phyloP scores from a whole-genome alignment of 139 green algal genomes.

The Chlorella sp. region DNA sequence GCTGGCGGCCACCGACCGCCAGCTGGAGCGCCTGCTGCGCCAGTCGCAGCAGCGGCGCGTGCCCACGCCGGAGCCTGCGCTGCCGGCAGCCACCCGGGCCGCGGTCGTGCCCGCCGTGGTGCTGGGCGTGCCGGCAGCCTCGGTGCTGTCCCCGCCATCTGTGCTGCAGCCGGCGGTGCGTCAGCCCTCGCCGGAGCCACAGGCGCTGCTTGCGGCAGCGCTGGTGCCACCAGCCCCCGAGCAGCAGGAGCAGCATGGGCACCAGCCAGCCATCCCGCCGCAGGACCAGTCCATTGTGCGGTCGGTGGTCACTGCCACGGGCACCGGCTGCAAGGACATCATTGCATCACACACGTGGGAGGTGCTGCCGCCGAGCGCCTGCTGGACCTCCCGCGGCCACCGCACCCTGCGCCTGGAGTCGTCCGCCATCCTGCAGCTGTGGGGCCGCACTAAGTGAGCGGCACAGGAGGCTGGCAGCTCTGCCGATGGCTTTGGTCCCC shows the following conservation, averaged over 20 bases:
- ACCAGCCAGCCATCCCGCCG: neutral
- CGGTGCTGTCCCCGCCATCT: neutral
- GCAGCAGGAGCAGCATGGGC: neutral
- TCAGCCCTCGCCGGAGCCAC: neutral
- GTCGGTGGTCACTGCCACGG: conserved; percentile 27
- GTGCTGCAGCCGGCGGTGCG: neutral
- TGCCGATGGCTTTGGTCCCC: no score
- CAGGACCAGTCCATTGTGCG: conserved; percentile 32
- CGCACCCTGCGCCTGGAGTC: conserved; percentile 24
- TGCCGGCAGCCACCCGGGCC: no score
- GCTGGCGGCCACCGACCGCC: conserved; percentile 10
- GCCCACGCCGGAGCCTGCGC: neutral
- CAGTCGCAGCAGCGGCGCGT: neutral
- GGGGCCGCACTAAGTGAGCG: neutral
- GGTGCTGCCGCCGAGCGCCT: neutral
- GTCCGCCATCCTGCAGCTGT: conserved; percentile 29
- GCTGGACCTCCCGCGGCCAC: conserved; percentile 27
- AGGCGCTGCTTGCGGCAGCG: neutral
- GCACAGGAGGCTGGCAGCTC: neutral
- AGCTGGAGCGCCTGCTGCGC: neutral
- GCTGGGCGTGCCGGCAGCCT: neutral
- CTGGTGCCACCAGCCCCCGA: neutral
- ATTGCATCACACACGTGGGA: neutral
- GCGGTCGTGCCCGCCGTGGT: no score
- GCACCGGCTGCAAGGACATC: conserved; percentile 40